These are phyloP conservation scores for Tricholoma matsutake DNA, from an alignment of 768 basidiomycete species.

Conservation along the genomic window DNA sequence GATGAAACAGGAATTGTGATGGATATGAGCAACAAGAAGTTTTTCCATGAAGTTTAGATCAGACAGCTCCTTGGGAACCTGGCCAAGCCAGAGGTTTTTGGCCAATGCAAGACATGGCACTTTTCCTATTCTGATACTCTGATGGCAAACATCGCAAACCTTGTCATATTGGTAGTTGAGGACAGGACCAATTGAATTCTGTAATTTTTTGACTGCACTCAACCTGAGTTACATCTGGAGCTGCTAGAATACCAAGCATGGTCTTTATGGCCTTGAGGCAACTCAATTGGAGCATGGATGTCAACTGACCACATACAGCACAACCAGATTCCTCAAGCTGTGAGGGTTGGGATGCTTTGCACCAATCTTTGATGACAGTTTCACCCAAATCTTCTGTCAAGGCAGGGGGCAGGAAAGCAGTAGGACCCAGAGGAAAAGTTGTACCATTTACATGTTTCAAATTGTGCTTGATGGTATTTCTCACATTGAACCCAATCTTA, in stretches of 20 bases:
- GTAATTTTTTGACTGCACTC: not conserved
- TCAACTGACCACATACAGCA: no score
- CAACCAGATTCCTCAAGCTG: no score
- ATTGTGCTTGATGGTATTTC: not conserved
- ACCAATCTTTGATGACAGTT: not conserved
- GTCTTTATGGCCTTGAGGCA: no score
- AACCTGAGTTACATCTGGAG: no score
- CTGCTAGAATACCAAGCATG: no score
- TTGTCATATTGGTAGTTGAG: slow-evolving; percentile 13
- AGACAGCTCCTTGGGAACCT: slow-evolving; percentile 23
- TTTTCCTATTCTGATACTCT: not conserved
- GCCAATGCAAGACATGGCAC: slow-evolving; percentile 22
- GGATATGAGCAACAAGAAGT: slow-evolving; percentile 19
- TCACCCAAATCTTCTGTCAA: not conserved
- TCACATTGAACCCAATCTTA: not conserved
- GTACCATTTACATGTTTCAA: not conserved
- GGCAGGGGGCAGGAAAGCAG: not conserved
- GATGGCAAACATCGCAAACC: slow-evolving; percentile 29
- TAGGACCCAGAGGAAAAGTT: not conserved
- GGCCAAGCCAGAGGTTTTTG: slow-evolving; percentile 33
- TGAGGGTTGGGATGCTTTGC: not conserved
- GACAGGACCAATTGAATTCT: slow-evolving; percentile 12
- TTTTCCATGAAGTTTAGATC: slow-evolving; percentile 25
- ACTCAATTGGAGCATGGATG: no score
- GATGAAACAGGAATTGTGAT: slow-evolving; percentile 28